A percentile compares a stretch with the other conserved stretches of the same genome.
Conservation (phyloP, 371 early-diverging fungal genomes). For the Zopfochytrium polystomum region DNA sequence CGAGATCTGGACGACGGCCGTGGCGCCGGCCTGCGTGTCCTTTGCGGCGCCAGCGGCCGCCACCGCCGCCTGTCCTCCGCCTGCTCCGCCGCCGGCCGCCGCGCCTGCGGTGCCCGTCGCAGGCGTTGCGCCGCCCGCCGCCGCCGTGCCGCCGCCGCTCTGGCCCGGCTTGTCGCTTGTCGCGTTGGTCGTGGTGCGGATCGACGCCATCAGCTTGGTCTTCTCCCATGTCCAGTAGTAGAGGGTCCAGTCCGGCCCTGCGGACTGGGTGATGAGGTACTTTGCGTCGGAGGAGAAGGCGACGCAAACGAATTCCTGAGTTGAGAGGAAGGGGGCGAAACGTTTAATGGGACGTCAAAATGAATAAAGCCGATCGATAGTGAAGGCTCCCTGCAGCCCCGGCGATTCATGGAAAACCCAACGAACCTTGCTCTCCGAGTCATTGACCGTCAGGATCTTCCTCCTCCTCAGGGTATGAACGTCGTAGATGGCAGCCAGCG, state of each 20-base stretch:
- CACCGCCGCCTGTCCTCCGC: too few species aligned
- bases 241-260: slow-evolving; percentile 42
- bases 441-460: slow-evolving; percentile 26
- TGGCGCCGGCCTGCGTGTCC: slow-evolving; percentile 2
- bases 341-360: neutral
- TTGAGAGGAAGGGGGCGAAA: slow-evolving; percentile 1
- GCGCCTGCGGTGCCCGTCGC: slow-evolving; percentile 1
- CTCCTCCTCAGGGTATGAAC: slow-evolving; percentile 36
- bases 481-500: slow-evolving; percentile 33
- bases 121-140: slow-evolving; percentile 3
- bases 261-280: slow-evolving; percentile 44
- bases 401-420: neutral
- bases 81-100: slow-evolving; percentile 2
- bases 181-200: too few species aligned
- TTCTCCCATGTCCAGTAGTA: slow-evolving; percentile 51
- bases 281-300: slow-evolving; percentile 48
- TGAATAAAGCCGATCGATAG: neutral
- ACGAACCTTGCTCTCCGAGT: slow-evolving; percentile 24
- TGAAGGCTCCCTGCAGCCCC: neutral
- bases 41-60: too few species aligned
- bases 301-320: slow-evolving; percentile 41
- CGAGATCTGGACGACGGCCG: slow-evolving; percentile 26
- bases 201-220: slow-evolving; percentile 37
- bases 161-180: neutral
- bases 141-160: neutral